These are phyloP conservation scores for Skeletonema potamos DNA, from an alignment of 108 stramenopile species.

Conservation along the genomic window DNA sequence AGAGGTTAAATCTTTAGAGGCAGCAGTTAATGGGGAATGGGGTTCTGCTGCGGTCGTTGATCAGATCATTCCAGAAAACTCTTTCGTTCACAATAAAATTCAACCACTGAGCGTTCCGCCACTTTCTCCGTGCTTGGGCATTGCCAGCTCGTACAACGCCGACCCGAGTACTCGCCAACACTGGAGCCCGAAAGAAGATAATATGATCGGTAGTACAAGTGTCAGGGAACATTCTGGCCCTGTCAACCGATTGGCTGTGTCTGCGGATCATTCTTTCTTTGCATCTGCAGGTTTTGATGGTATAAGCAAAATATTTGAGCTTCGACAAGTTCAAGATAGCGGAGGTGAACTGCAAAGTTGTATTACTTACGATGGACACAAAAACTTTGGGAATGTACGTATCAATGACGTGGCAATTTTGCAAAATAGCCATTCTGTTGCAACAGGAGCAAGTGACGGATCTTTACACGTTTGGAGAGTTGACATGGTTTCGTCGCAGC, in stretches of 20 bases:
- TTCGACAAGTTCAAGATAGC: slow-evolving; percentile 75
- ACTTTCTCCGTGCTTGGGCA: slow-evolving; percentile 62
- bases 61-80: slow-evolving; percentile 62
- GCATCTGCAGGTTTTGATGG: slow-evolving; percentile 91
- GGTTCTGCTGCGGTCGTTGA: slow-evolving; percentile 69
- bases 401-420: slow-evolving; percentile 89
- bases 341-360: slow-evolving; percentile 77
- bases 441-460: slow-evolving; percentile 86
- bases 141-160: slow-evolving; percentile 16
- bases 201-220: slow-evolving; percentile 69
- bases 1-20: slow-evolving; percentile 53
- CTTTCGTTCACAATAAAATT: slow-evolving; percentile 62
- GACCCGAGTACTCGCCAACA: slow-evolving; percentile 15
- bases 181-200: slow-evolving; percentile 83
- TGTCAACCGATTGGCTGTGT: slow-evolving; percentile 86
- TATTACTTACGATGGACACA: slow-evolving; percentile 81
- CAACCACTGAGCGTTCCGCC: slow-evolving; percentile 74
- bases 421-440: slow-evolving; percentile 89
- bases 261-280: slow-evolving; percentile 90
- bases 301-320: slow-evolving; percentile 91
- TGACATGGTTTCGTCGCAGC: slow-evolving; percentile 56
- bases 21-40: slow-evolving; percentile 77
- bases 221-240: slow-evolving; percentile 79
- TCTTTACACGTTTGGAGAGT: slow-evolving; percentile 89
- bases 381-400: slow-evolving; percentile 23